Percentiles rank a stretch among this genome's conserved stretches.
These are phyloP conservation scores for Nissolia schottii DNA, from an alignment of 306 rosid species.

Conservation along the genomic window DNA sequence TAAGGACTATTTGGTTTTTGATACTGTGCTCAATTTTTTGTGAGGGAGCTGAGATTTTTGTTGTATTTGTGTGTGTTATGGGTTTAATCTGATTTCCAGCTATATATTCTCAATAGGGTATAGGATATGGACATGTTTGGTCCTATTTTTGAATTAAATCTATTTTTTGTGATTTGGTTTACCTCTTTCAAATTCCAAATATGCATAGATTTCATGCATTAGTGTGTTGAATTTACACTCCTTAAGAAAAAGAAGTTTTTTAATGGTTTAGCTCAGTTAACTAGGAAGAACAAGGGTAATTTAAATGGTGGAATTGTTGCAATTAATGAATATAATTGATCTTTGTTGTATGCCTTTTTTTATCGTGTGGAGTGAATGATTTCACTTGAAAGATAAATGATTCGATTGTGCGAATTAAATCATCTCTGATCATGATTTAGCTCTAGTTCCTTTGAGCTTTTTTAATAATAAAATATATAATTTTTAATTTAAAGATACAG, in stretches of 20 bases:
- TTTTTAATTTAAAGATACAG: not conserved
- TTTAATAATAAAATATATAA: no score
- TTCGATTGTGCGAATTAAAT: not conserved
- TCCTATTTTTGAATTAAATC: not conserved
- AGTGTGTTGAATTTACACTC: not conserved
- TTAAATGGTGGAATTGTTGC: not conserved
- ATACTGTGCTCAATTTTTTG: not conserved
- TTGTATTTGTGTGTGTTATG: not conserved
- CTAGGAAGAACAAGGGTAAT: no score
- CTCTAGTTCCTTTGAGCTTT: not conserved
- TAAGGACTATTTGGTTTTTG: not conserved
- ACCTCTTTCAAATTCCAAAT: slow-evolving; percentile 10
- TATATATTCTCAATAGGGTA: not conserved
- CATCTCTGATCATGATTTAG: not conserved
- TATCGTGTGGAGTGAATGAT: not conserved
- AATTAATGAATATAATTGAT: not conserved
- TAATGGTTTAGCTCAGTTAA: not conserved
- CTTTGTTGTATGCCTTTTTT: not conserved
- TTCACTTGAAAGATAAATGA: not conserved
- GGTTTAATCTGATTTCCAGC: not conserved
- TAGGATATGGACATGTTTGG: not conserved
- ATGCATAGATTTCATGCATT: not conserved
- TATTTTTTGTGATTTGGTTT: slow-evolving; percentile 9
- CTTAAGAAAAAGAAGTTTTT: not conserved
- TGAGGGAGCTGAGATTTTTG: not conserved